A percentile compares a stretch with the other conserved stretches of the same genome.
Evolutionary conservation across 2,329 filamentous ascomycete species (phyloP).

Genomic region (Dendryphion nanum): DNA sequence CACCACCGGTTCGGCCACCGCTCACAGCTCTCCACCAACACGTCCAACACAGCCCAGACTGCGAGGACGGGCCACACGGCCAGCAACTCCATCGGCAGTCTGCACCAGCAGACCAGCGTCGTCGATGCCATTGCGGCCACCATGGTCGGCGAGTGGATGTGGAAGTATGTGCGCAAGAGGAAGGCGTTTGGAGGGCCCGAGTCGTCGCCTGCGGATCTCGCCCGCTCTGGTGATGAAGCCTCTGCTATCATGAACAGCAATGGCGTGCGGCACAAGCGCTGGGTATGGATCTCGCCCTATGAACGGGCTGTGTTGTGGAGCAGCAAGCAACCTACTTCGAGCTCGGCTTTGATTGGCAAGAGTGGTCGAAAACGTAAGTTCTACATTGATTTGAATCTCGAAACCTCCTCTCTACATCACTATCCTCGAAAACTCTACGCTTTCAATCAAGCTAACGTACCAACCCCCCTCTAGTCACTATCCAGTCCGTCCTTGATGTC

Average conservation of each 20-base stretch:
- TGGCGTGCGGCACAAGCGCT: conserved; percentile 81
- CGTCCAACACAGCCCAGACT: conserved; percentile 36
- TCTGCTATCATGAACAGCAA: conserved; percentile 66
- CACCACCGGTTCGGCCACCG: conserved; percentile 45
- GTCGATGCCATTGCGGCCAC: conserved; percentile 97
- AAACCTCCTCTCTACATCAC: not conserved
- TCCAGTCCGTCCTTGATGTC: conserved; percentile 95
- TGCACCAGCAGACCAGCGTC: conserved; percentile 70
- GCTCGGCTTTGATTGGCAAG: conserved; percentile 87
- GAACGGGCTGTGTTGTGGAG: conserved; percentile 97
- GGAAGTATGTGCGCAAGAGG: conserved; percentile 81
- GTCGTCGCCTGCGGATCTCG: conserved; percentile 42
- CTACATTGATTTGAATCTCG: not conserved
- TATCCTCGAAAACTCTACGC: too few species aligned
- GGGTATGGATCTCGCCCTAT: conserved; percentile 98
- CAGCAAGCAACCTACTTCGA: conserved; percentile 90
- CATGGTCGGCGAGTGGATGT: conserved; percentile 98
- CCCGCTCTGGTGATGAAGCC: conserved; percentile 55
- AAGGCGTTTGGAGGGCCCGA: conserved; percentile 87
- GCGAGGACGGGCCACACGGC: too few species aligned
- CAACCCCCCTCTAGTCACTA: conserved; percentile 62
- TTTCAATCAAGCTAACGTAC: conserved; percentile 4
- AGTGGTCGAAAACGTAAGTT: conserved; percentile 87
- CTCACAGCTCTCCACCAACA: conserved; percentile 62
- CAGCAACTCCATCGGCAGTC: conserved; percentile 56